Conservation (phyloP, 2,329 filamentous ascomycete genomes). For the Ophidiomyces ophidiicola region DNA sequence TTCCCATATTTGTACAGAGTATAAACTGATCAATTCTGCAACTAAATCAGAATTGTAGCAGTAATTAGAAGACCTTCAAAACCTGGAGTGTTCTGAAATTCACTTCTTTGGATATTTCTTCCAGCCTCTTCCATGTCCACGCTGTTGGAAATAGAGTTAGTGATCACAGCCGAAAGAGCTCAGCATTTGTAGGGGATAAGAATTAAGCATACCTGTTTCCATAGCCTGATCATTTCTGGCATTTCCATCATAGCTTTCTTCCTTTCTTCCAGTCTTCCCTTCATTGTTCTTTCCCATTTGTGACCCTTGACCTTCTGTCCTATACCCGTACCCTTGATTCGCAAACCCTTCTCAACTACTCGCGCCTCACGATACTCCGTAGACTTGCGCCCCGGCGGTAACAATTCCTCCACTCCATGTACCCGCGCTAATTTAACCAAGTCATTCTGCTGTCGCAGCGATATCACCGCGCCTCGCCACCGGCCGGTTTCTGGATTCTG, state of each 20-base stretch:
- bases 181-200: not conserved
- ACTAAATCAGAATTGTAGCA: not conserved
- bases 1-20: conserved; percentile 9
- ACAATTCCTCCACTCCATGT: conserved; percentile 66
- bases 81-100: too few species aligned
- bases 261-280: conserved; percentile 71
- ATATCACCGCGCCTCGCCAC: conserved; percentile 75
- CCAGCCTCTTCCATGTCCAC: conserved; percentile 61
- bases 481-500: conserved; percentile 67
- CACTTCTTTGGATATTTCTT: conserved; percentile 69
- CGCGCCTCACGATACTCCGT: conserved; percentile 54
- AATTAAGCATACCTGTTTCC: conserved; percentile 64
- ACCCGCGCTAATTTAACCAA: conserved; percentile 72
- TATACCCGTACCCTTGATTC: conserved; percentile 84
- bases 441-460: conserved; percentile 67
- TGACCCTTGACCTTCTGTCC: conserved; percentile 94
- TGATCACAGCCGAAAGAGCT: conserved; percentile 8
- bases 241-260: conserved; percentile 89
- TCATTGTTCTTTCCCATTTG: conserved; percentile 75
- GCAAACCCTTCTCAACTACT: conserved; percentile 64
- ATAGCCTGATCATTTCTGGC: conserved; percentile 80
- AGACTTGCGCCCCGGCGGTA: conserved; percentile 66
- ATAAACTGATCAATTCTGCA: not conserved
- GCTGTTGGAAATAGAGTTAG: conserved; percentile 37
- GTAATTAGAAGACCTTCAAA: too few species aligned